Conservation (phyloP, 306 rosid species). For the Biancaea sappan region DNA sequence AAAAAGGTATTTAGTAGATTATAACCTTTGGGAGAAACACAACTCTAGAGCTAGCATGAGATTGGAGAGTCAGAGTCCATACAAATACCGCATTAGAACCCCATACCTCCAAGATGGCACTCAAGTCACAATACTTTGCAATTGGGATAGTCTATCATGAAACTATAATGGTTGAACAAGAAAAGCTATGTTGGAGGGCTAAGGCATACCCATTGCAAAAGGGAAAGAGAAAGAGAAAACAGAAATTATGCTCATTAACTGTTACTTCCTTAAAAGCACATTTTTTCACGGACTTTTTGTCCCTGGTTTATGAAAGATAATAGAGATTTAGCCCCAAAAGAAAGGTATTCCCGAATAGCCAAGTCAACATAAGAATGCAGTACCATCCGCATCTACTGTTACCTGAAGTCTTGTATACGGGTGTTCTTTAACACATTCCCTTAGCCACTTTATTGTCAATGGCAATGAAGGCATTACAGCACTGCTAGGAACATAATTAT, state of each 20-base stretch:
- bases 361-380: constrained; percentile 12
- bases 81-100: background rate
- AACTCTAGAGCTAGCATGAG: background rate
- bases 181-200: background rate
- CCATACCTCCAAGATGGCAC: background rate
- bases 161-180: constrained; percentile 4
- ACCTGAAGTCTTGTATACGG: constrained; percentile 66
- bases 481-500: constrained; percentile 41
- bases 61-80: background rate
- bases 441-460: constrained; percentile 65
- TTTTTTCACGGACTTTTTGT: background rate
- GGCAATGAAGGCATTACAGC: constrained; percentile 83
- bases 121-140: too few species aligned
- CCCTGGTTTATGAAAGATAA: background rate
- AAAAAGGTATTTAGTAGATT: background rate
- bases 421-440: constrained; percentile 65
- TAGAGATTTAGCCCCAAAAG: background rate
- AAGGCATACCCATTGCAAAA: background rate
- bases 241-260: background rate
- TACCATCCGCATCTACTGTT: constrained; percentile 3
- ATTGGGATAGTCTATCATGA: background rate
- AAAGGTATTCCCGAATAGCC: background rate
- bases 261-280: background rate
- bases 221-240: background rate
- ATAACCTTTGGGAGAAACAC: background rate